phyloP scores from a whole-genome alignment of 345 rosid species.

The Aethionema arabicum region DNA sequence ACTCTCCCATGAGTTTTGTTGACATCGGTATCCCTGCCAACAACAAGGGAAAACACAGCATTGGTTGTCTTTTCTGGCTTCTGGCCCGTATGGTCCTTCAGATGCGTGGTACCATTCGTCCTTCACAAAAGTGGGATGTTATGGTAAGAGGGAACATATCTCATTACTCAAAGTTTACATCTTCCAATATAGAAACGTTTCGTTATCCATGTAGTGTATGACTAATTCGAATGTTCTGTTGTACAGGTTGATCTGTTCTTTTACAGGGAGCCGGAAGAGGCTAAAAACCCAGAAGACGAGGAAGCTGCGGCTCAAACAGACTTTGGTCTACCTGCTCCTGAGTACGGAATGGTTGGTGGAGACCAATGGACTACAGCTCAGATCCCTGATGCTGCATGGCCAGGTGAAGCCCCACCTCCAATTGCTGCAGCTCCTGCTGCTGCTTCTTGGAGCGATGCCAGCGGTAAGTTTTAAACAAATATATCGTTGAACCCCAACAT shows the following conservation, averaged over 20 bases:
- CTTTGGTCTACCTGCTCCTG: conserved; percentile 43
- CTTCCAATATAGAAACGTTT: neutral
- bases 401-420: conserved; percentile 54
- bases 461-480: conserved; percentile 24
- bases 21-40: conserved; percentile 97
- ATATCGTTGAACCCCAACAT: neutral
- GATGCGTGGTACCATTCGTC: conserved; percentile 91
- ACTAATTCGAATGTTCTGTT: neutral
- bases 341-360: conserved; percentile 42
- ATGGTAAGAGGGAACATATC: conserved; percentile 46
- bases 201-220: neutral
- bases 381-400: conserved; percentile 60
- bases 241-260: conserved; percentile 71
- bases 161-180: neutral
- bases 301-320: conserved; percentile 40
- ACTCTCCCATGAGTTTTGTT: conserved; percentile 88
- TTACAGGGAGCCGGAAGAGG: conserved; percentile 79
- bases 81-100: conserved; percentile 95
- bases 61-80: conserved; percentile 94
- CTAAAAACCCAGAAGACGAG: conserved; percentile 61
- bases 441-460: conserved; percentile 45
- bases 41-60: conserved; percentile 96
- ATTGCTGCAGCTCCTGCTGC: conserved; percentile 57
- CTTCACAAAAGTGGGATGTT: conserved; percentile 77
- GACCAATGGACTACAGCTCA: conserved; percentile 60